Evolutionary conservation across 306 rosid species (phyloP).

Genomic region (Pyrus communis): DNA sequence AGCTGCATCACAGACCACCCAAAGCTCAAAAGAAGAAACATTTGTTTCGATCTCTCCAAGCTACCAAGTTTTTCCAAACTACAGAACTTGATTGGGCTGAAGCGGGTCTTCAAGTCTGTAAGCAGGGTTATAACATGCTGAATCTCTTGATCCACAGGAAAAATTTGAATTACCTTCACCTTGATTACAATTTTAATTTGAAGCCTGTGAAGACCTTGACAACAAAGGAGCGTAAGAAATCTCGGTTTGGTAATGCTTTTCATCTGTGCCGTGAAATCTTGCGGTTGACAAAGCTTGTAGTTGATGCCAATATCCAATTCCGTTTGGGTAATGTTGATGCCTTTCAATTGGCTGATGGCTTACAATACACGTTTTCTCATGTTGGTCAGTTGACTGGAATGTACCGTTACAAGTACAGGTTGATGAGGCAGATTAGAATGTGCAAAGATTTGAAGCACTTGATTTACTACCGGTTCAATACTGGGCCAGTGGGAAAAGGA

Average conservation of each 20-base stretch:
- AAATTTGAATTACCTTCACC: conserved; percentile 96
- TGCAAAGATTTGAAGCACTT: conserved; percentile 95
- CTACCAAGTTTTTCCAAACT: conserved; percentile 96
- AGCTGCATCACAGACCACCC: conserved; percentile 97
- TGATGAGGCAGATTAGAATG: conserved; percentile 98
- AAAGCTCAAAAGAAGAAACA: conserved; percentile 98
- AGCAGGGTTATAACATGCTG: conserved; percentile 97
- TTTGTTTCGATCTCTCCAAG: conserved; percentile 86
- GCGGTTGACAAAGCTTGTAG: conserved; percentile 94
- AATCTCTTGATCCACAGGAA: conserved; percentile 93
- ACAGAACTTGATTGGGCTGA: conserved; percentile 99
- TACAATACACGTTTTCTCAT: conserved; percentile 94
- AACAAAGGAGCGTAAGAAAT: conserved; percentile 91
- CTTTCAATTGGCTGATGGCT: conserved; percentile 94
- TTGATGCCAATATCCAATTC: conserved; percentile 97
- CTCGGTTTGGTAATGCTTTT: conserved; percentile 97
- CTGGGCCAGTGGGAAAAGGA: conserved; percentile 99
- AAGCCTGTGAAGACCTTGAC: conserved; percentile 98
- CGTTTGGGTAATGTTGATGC: conserved; percentile 99
- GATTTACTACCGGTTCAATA: conserved; percentile 94
- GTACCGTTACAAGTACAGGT: conserved; percentile 95
- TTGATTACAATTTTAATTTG: conserved; percentile 90
- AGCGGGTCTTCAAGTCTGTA: conserved; percentile 98
- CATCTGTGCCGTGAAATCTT: conserved; percentile 98
- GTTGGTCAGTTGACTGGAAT: conserved; percentile 99